Base-by-base conservation (phyloP, 257 asterid species). In the Gentiana dahurica region DNA sequence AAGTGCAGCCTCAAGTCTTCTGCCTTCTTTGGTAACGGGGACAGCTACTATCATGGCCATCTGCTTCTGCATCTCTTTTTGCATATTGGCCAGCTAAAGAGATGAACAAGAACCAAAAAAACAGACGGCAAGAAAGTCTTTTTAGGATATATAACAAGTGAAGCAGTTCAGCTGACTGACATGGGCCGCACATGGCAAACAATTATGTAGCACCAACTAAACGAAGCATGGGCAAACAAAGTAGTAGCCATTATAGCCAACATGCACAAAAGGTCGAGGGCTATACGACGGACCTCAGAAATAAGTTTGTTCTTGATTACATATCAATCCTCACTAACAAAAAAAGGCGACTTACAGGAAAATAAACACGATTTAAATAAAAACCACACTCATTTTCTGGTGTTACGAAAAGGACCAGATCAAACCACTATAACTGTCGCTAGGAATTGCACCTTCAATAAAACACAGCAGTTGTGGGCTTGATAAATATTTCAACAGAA, bases 1-100 rank as follows among this genome's bases (percentile, higher is more conserved):
- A 68, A 88, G 61, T 47, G 95, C 75, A 39, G 81, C 78, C 81
- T 92, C 99, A 45, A 88, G 85, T 63, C 91, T 74, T 76, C 77
- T 85, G 53, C 94, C 83, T 79, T 92, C 99, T 77, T 83, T 92
- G 51, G 84, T 74, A 36, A 90, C 73, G 64, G 91, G 87, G 48
- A 12, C 84, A 55, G 95, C 66, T 68, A 77, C 82, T 71, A 74
- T 70, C 75, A 60, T 52, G 51, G 75, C 69, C 88, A 88, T 74
- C 80, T 92, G 99, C 85, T 88, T 92, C 49, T 74, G 83, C 59
- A 67, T 60, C 36, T 77, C 83, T 60, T 71, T 77, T 75, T 92
- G 95, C 82, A 74, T 45, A 43, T 64, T 50, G 60, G 55, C 33
- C 36, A 70, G 61, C 75, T 70, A 70, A 38, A 43, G 24, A 45